phyloP scores from a whole-genome alignment of 2,329 filamentous ascomycete species.

The Stachybotrys chartarum region DNA sequence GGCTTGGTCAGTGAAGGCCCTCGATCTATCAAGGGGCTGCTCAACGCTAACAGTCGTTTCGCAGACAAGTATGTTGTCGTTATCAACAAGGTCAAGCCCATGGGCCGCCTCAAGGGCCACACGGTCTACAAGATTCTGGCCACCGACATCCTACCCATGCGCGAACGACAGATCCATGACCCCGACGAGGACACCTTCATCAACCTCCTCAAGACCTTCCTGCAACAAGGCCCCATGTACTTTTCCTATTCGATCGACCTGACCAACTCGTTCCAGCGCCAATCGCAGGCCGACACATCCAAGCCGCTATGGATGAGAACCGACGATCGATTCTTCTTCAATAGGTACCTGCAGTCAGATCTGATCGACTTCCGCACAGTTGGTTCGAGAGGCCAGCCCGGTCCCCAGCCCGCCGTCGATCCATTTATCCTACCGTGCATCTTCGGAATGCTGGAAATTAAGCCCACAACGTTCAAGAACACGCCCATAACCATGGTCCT shows the following conservation, averaged over 20 bases:
- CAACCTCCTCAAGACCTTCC: conserved; percentile 68
- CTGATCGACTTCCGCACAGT: conserved; percentile 77
- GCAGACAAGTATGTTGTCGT: conserved; percentile 91
- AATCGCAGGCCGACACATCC: conserved; percentile 66
- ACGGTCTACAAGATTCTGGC: conserved; percentile 90
- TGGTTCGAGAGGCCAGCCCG: conserved; percentile 55
- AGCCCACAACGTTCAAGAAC: conserved; percentile 76
- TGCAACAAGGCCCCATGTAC: conserved; percentile 86
- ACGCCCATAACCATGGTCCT: conserved; percentile 78
- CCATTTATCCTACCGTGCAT: conserved; percentile 93
- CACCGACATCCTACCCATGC: conserved; percentile 89
- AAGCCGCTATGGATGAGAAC: conserved; percentile 83
- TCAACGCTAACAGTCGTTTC: conserved; percentile 9
- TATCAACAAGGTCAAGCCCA: conserved; percentile 87
- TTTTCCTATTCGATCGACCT: conserved; percentile 97
- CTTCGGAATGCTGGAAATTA: conserved; percentile 92
- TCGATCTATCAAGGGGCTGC: conserved; percentile 5
- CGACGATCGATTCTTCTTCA: conserved; percentile 99
- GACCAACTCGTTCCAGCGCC: conserved; percentile 94
- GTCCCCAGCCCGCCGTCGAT: conserved; percentile 70
- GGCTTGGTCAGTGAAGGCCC: conserved; percentile 60
- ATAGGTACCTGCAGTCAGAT: conserved; percentile 84
- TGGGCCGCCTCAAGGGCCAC: conserved; percentile 88
- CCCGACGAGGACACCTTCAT: conserved; percentile 92
- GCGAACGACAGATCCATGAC: conserved; percentile 86